Base-by-base conservation (phyloP, 345 rosid genomes). In the Trapa incisa region DNA sequence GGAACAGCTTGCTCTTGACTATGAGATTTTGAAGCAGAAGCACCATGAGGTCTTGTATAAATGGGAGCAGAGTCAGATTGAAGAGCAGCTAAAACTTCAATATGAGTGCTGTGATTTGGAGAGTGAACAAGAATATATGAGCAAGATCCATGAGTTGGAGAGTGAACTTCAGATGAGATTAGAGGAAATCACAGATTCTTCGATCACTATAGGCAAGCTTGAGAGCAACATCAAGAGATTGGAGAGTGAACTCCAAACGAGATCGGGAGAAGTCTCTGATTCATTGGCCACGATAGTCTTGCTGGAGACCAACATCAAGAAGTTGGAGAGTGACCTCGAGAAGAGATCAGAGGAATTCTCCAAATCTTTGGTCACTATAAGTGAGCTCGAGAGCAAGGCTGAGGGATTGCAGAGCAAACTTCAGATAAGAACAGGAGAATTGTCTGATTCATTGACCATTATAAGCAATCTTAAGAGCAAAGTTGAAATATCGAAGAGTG, bases 1-100 rank as follows among this genome's bases (percentile, higher is more conserved):
- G 92, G 96, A 95, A 81, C 98, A 91, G 77, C 85, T 95, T 63
- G 99, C 93, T 53, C 82, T 95, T 65, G 99, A 95, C 68, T 89
- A 95, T 69, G 98, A 95, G 94, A 95, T 91, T 75, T 37, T 89
- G 70, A 91, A 89, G 76, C 98, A 95, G 68, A 91, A 87, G 75
- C 87, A 91, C 75, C 96, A 91, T 17, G 81, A 81, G 61, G 67
- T 86, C 56, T 86, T 88, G 3, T 82, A 77, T 68, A 89, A 82
- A 74, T 75, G 89, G 75, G 96, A 94, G 85, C 99, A 94, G 77
- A 85, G 87, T 71, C 82, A 82, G 78, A 71, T 91, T 65, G 91
- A 85, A 82, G 96, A 89, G 73, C 91, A 89, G 43, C 76, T 87
- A 62, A 82, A 87, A 74, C 70, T 89, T 75, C 97, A 86, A 65